These are phyloP conservation scores for Stromatinia cepivora DNA, from an alignment of 2,329 filamentous ascomycete genomes.

Conservation along the genomic window DNA sequence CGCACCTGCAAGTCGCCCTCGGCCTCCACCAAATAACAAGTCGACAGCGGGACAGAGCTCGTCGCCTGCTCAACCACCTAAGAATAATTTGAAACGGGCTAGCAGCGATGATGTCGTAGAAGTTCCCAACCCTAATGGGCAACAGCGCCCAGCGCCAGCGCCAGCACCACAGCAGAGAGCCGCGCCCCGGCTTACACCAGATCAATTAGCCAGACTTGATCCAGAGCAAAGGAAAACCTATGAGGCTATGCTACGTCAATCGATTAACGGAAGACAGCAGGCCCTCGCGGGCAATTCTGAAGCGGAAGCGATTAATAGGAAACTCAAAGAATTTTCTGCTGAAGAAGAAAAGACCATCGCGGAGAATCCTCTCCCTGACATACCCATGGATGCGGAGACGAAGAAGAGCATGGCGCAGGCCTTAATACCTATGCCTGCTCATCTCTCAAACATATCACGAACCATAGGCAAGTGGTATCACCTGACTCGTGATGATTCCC, in stretches of 20 bases:
- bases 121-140: constrained; percentile 43
- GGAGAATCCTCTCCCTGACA: constrained; percentile 30
- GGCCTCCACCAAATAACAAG: constrained; percentile 28
- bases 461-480: constrained; percentile 38
- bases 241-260: constrained; percentile 29
- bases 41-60: constrained; percentile 33
- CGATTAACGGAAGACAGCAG: not conserved
- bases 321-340: constrained; percentile 27
- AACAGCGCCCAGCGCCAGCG: constrained; percentile 27
- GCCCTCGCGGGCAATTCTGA: not conserved
- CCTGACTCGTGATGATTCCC: constrained; percentile 37
- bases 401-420: constrained; percentile 30
- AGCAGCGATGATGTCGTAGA: constrained; percentile 49
- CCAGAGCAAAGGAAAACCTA: constrained; percentile 40
- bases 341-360: constrained; percentile 29
- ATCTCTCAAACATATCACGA: constrained; percentile 35
- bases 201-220: constrained; percentile 36
- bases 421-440: constrained; percentile 28
- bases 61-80: constrained; percentile 40
- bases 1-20: constrained; percentile 27
- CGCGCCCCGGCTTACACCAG: constrained; percentile 37
- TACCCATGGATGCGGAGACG: constrained; percentile 37
- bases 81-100: constrained; percentile 46
- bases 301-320: constrained; percentile 21
- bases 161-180: constrained; percentile 38